Evolutionary conservation across 192 early-diverging fungal species (phyloP), one percentile per base, ranked within the genome.

Genomic region (Phlyctochytrium bullatum): DNA sequence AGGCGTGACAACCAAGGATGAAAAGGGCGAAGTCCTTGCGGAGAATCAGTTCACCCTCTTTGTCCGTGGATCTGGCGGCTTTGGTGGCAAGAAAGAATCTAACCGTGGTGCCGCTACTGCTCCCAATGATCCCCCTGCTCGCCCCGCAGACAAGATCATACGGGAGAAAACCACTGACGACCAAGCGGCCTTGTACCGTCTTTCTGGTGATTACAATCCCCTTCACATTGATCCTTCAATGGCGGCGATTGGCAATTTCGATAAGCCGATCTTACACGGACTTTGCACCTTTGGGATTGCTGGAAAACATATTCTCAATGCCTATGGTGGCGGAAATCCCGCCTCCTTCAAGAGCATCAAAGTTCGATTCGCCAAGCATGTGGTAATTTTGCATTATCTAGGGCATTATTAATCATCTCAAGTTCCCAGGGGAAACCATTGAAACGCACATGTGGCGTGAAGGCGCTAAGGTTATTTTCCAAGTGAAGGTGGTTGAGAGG

Each of bases 401-500:
- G 30, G 40, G 2, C 20, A 34, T 36, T 1, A 25, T 61, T 36
- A 32, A 20, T 67, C 25, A 1, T 61, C 47, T 62, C 14, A 24
- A 72, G 66, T 87, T 91, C 79, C 98, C 98, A 25, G 96, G 98
- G 20, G 96, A 99, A 78, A 98, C 96, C 20, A 83, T 98, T 32
- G 91, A 96, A 77, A 99, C 97, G 16, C 89, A 93, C 78, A 92
- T 98, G 88, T 98, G 98, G 98, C 80, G 88, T 68, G 90, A 93
- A 68, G 88, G 89, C 10, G 85, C 82, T 77, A 93, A 91, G 71
- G 87, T 99, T 24, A 80, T 98, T 65, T 99, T 98, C 89, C 89
- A 93, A 75, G 91, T 92, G 51, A 90, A 92, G 34, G 89, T 92
- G 17, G 92, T 98, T 34, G 98, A 99, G 82, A 88, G 96, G 23